Evolutionary conservation across 768 basidiomycete genomes (phyloP).

Genomic region (Calvatia gigantea): DNA sequence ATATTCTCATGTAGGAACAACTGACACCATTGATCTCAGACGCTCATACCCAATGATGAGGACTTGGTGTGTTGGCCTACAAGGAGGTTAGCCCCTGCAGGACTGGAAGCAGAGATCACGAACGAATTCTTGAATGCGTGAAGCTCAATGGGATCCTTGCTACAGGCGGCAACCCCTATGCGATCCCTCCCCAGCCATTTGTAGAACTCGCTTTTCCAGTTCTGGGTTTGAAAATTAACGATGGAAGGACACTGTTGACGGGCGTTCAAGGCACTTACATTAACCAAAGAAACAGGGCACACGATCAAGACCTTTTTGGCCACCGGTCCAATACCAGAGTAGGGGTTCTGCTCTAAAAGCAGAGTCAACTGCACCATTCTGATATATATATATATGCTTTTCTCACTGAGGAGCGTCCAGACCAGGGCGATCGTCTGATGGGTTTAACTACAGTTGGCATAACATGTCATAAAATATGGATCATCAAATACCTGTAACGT

Average conservation of each 20-base stretch:
- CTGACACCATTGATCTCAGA: constrained; percentile 78
- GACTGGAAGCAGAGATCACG: constrained; percentile 20
- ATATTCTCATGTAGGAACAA: background rate
- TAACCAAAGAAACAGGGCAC: constrained; percentile 88
- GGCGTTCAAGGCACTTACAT: constrained; percentile 54
- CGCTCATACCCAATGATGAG: constrained; percentile 95
- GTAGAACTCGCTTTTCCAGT: constrained; percentile 93
- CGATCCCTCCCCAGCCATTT: constrained; percentile 79
- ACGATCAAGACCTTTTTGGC: constrained; percentile 88
- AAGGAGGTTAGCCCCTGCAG: background rate
- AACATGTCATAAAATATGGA: background rate
- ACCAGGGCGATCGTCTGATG: constrained; percentile 88
- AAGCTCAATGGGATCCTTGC: constrained; percentile 46
- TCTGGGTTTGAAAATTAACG: constrained; percentile 39
- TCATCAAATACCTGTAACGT: constrained; percentile 61
- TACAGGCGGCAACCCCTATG: constrained; percentile 41
- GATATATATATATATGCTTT: background rate
- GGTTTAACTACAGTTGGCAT: background rate
- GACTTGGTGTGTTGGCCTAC: constrained; percentile 74
- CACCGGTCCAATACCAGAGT: constrained; percentile 47
- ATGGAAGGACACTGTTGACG: background rate
- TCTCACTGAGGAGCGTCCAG: constrained; percentile 87
- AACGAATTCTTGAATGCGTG: constrained; percentile 76
- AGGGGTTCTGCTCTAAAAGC: constrained; percentile 76
- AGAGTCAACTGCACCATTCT: background rate